Conservation (phyloP, 352 stramenopile genomes). For the Hyaloperonospora arabidopsidis region DNA sequence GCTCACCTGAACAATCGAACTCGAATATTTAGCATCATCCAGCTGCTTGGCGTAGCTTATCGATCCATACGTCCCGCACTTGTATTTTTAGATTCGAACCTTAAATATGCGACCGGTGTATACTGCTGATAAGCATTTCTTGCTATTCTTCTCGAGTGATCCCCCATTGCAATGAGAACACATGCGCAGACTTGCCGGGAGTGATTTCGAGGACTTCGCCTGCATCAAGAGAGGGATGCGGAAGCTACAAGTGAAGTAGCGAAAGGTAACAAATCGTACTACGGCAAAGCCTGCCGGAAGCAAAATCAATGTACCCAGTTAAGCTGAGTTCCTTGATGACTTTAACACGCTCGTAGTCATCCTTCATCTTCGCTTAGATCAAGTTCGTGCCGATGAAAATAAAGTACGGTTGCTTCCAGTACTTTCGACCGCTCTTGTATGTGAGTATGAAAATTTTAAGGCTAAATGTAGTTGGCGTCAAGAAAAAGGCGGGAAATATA, state of each 20-base stretch:
- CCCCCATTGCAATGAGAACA: constrained; percentile 66
- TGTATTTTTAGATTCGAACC: constrained; percentile 73
- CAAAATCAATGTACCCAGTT: constrained; percentile 42
- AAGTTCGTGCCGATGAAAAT: constrained; percentile 65
- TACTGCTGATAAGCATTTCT: constrained; percentile 56
- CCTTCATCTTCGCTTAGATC: constrained; percentile 81
- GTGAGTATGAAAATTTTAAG: no score
- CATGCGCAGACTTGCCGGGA: constrained; percentile 47
- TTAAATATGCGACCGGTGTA: constrained; percentile 75
- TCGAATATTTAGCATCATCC: constrained; percentile 28
- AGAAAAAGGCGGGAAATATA: no score
- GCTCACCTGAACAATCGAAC: background rate
- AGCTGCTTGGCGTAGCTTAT: constrained; percentile 54
- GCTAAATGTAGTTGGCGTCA: no score
- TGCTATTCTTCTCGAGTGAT: constrained; percentile 71
- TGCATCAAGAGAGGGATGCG: constrained; percentile 57
- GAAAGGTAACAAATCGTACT: background rate
- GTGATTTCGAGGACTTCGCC: constrained; percentile 82
- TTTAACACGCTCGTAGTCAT: constrained; percentile 79
- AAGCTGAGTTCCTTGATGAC: constrained; percentile 84
- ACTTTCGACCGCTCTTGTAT: constrained; percentile 66
- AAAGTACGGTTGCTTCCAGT: constrained; percentile 87
- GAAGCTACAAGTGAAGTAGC: background rate
- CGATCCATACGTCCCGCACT: constrained; percentile 75
- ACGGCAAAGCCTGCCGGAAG: background rate